phyloP scores from a whole-genome alignment of 495 filamentous ascomycete species.

The Penicillium canescens region DNA sequence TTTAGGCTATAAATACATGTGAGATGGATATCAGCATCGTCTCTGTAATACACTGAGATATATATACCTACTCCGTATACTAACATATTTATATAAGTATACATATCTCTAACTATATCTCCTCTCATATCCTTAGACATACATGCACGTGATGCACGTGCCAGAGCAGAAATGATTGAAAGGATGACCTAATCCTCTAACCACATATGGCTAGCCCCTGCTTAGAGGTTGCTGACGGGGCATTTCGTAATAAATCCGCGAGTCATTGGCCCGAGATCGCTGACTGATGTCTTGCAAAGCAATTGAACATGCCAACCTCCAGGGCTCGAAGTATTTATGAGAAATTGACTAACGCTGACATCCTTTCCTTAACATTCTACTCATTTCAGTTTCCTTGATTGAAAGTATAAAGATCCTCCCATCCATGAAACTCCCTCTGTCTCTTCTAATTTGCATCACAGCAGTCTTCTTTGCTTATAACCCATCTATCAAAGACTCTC shows the following conservation, averaged over 20 bases:
- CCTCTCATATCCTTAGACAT: too few species aligned
- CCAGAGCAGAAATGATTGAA: too few species aligned
- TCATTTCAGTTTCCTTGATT: conserved; percentile 14
- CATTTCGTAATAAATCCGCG: conserved; percentile 27
- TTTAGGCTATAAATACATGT: too few species aligned
- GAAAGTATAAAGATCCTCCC: background rate
- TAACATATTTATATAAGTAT: too few species aligned
- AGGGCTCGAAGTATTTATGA: conserved; percentile 9
- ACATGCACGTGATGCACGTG: too few species aligned
- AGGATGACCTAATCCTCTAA: background rate
- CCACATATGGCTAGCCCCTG: conserved; percentile 3
- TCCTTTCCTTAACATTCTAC: conserved; percentile 16
- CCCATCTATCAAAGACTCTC: conserved; percentile 20
- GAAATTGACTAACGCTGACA: conserved; percentile 29
- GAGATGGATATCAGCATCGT: too few species aligned
- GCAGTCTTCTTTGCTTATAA: conserved; percentile 37
- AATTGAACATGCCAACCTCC: background rate
- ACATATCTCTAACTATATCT: too few species aligned
- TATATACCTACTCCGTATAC: too few species aligned
- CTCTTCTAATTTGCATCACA: conserved; percentile 45
- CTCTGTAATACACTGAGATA: too few species aligned
- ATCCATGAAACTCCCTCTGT: conserved; percentile 45
- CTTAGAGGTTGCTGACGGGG: conserved; percentile 30
- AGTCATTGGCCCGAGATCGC: conserved; percentile 4
- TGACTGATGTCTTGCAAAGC: conserved; percentile 35